These are phyloP conservation scores for Apiotrichum siamense DNA, from an alignment of 1,284 basidiomycete genomes.

Conservation along the genomic window DNA sequence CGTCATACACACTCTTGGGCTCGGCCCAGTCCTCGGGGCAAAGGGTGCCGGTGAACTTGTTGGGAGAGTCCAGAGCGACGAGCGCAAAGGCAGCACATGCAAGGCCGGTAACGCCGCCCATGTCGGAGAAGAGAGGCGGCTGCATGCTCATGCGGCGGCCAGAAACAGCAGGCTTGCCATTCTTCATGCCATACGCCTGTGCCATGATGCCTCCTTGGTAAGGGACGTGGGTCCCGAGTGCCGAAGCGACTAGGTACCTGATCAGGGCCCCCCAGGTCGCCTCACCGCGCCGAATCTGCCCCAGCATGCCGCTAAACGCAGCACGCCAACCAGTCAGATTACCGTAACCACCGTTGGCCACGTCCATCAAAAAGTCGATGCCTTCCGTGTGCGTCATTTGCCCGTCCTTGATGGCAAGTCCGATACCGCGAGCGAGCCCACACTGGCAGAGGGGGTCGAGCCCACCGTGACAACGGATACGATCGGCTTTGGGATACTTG, in stretches of 20 bases:
- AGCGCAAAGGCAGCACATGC: neutral
- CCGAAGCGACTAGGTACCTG: neutral
- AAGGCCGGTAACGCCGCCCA: neutral
- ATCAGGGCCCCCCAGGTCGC: neutral
- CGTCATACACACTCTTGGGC: neutral
- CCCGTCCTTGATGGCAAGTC: neutral
- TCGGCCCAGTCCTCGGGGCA: neutral
- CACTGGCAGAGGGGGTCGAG: neutral
- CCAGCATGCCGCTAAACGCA: neutral
- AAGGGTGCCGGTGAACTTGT: neutral
- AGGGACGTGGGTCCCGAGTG: neutral
- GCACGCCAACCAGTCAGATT: neutral
- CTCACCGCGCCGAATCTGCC: neutral
- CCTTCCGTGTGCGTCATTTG: neutral
- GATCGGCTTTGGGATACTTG: neutral
- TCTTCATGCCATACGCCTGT: neutral
- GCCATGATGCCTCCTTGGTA: neutral
- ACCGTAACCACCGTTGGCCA: neutral
- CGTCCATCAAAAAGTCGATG: neutral
- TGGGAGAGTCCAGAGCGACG: neutral
- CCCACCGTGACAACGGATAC: neutral
- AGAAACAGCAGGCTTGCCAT: neutral
- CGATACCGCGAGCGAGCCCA: neutral
- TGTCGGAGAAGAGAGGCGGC: neutral
- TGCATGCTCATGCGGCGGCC: neutral